A percentile compares a stretch with the other conserved stretches of the same genome.
Conservation (phyloP, 2,329 filamentous ascomycete genomes). For the Fusarium incarnatum region DNA sequence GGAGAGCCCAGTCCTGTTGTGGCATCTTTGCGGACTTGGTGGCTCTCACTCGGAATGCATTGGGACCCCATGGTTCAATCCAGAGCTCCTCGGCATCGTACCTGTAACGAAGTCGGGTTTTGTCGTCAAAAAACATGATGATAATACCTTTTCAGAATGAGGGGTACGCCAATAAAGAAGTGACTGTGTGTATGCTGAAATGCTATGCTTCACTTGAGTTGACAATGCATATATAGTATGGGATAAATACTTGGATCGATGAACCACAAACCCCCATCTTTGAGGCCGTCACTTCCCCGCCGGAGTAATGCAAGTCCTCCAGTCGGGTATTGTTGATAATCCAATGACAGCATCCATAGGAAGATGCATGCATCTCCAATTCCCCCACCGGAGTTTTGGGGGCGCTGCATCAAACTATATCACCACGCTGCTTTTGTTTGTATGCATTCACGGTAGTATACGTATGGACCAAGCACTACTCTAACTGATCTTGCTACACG, state of each 20-base stretch:
- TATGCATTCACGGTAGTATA: not conserved
- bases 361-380: not conserved
- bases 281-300: slow-evolving; percentile 21
- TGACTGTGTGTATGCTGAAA: not conserved
- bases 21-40: slow-evolving; percentile 10
- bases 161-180: not conserved
- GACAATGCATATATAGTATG: not conserved
- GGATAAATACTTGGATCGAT: slow-evolving; percentile 3
- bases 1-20: slow-evolving; percentile 17
- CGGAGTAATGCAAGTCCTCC: slow-evolving; percentile 18
- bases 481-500: not conserved
- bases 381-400: slow-evolving; percentile 15
- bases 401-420: not conserved
- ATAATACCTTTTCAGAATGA: not conserved
- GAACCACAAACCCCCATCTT: not conserved
- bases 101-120: slow-evolving; percentile 14
- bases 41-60: slow-evolving; percentile 15
- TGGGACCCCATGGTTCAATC: slow-evolving; percentile 22
- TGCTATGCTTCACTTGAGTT: not conserved
- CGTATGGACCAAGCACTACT: not conserved
- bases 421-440: not conserved
- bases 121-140: slow-evolving; percentile 22
- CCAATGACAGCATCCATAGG: slow-evolving; percentile 8
- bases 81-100: slow-evolving; percentile 21
- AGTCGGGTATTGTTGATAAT: slow-evolving; percentile 10